Base-by-base conservation (phyloP, 257 asterid genomes). In the Cinchona pubescens region DNA sequence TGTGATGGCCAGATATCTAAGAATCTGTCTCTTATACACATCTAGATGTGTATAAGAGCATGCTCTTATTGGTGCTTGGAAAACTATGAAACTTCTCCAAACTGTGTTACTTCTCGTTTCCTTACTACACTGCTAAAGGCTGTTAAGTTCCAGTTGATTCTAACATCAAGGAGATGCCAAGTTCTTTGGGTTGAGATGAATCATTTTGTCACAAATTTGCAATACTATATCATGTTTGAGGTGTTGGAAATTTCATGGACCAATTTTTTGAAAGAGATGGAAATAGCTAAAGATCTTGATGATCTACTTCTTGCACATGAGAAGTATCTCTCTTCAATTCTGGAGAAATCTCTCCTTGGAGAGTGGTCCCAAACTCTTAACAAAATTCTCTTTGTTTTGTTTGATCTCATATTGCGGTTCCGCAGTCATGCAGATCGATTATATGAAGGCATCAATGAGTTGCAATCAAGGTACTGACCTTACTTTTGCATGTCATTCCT, bases 101-200 rank as follows among this genome's bases (percentile, higher is more conserved):
- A 92, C 75, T 86, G 94, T 79, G 92, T 92, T 75, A 88, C 97
- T 76, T 89, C 99, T 72, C 92, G 87, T 69, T 88, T 85, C 83
- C 89, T 87, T 76, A 75, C 88, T 61, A 91, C 88, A 87, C 75
- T 92, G 76, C 98, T 98, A 19, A 84, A 80, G 5, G 88, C 90
- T 81, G 92, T 95, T 79, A 92, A 89, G 82, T 78, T 78, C 79
- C 96, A 88, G 92, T 81, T 95, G 88, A 80, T 87, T 81, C 82
- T 90, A 83, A 88, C 97, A 53, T 88, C 98, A 74, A 88, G 98
- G 85, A 93, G 88, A 83, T 95, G 98, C 81, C 99, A 95, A 80
- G 99, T 92, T 80, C 96, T 92, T 62, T 95, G 99, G 99, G 97
- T 80, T 69, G 99, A 95, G 87, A 95, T 95, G 99, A 95, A 95